A percentile compares a stretch with the other conserved stretches of the same genome.
Conservation (phyloP, 2,329 filamentous ascomycete species). For the Fusarium sp. region DNA sequence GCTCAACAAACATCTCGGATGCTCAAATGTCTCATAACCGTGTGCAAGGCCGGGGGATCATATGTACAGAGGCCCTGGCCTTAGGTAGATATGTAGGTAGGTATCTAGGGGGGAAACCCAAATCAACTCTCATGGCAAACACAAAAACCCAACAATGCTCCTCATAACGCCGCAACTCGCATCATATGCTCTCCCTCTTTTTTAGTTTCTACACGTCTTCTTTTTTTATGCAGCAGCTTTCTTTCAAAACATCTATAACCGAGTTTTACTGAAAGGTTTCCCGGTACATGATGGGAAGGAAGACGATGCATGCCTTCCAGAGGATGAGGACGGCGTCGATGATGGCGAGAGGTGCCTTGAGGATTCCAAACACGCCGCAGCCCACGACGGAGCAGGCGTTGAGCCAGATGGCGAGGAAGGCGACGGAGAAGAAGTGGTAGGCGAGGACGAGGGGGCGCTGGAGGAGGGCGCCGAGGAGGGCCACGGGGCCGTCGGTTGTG, state of each 20-base stretch:
- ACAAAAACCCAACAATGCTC: constrained; percentile 30
- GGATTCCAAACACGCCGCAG: constrained; percentile 49
- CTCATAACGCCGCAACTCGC: constrained; percentile 39
- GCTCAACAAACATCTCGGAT: constrained; percentile 27
- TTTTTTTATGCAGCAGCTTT: neutral
- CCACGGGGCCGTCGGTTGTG: constrained; percentile 78
- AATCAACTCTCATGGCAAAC: constrained; percentile 23
- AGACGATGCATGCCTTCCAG: constrained; percentile 81
- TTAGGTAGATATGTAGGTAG: neutral
- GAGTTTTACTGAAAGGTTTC: constrained; percentile 57
- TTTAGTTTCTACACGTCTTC: neutral
- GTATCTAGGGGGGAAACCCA: constrained; percentile 7
- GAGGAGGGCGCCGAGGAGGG: constrained; percentile 82
- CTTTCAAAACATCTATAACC: neutral
- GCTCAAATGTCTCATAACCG: constrained; percentile 37
- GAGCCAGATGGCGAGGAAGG: constrained; percentile 83
- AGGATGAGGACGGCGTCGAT: constrained; percentile 74
- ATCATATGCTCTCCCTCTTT: constrained; percentile 13
- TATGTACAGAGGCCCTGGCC: constrained; percentile 10
- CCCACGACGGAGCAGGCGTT: constrained; percentile 53
- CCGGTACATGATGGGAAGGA: constrained; percentile 79
- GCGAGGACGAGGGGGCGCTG: constrained; percentile 78
- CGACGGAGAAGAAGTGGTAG: constrained; percentile 94
- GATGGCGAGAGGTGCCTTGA: constrained; percentile 65
- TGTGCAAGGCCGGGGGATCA: constrained; percentile 12